phyloP scores from a whole-genome alignment of 2,329 filamentous ascomycete species.

The Aphanocladium album region DNA sequence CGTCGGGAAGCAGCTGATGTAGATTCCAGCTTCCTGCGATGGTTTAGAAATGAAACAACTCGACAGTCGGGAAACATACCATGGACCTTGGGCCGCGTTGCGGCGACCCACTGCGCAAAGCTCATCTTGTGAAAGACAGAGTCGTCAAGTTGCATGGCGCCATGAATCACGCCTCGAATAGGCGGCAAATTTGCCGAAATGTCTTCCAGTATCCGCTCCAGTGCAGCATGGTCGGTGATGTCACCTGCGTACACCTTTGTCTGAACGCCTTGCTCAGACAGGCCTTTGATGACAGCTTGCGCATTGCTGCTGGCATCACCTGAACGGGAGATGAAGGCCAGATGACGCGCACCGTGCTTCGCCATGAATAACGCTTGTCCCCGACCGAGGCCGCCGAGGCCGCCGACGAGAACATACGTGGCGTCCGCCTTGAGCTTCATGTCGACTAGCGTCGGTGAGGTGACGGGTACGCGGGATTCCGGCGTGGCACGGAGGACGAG shows the following conservation, averaged over 20 bases:
- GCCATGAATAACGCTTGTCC: conserved; percentile 19
- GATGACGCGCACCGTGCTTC: conserved; percentile 22
- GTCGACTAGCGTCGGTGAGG: conserved; percentile 11
- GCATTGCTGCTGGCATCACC: conserved; percentile 16
- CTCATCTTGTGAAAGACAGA: conserved; percentile 22
- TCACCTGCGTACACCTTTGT: conserved; percentile 25
- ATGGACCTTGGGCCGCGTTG: conserved; percentile 27
- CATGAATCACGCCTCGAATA: conserved; percentile 34
- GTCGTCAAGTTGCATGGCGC: conserved; percentile 32
- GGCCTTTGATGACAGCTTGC: conserved; percentile 17
- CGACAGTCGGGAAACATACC: too few species aligned
- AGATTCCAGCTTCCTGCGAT: not conserved
- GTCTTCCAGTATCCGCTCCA: conserved; percentile 17
- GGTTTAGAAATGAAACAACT: too few species aligned
- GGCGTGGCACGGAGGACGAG: conserved; percentile 24
- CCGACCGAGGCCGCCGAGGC: conserved; percentile 24
- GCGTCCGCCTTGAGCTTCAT: conserved; percentile 9
- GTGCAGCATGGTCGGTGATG: conserved; percentile 22
- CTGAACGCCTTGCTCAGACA: conserved; percentile 15
- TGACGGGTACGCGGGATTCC: conserved; percentile 20
- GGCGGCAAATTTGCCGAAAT: conserved; percentile 20
- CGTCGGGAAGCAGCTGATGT: not conserved
- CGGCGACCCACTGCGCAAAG: conserved; percentile 19
- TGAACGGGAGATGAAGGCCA: conserved; percentile 27
- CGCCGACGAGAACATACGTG: conserved; percentile 25